Evolutionary conservation across 2,329 filamentous ascomycete genomes (phyloP).

Genomic region (Claviceps digitariae): DNA sequence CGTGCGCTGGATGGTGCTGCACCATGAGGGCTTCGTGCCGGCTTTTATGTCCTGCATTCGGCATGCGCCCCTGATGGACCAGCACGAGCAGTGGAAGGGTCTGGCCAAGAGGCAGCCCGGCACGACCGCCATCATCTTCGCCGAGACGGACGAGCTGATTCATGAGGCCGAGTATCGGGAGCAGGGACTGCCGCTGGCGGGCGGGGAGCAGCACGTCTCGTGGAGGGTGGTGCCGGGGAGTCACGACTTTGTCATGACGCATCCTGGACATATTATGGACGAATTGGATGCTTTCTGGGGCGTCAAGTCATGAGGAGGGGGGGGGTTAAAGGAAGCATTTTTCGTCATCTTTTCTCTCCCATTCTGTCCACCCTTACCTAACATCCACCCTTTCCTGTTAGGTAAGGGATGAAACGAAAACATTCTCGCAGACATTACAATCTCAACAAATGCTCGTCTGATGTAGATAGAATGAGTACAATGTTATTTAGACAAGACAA

Average conservation of each 20-base stretch:
- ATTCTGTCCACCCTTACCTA: too few relatives aligned
- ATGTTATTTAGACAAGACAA: too few relatives aligned
- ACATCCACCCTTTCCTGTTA: too few relatives aligned
- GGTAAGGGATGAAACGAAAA: too few relatives aligned
- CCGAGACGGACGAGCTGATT: slow-evolving; percentile 37
- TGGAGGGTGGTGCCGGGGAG: slow-evolving; percentile 40
- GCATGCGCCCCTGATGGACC: slow-evolving; percentile 37
- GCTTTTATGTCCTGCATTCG: slow-evolving; percentile 46
- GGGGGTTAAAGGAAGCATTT: slow-evolving; percentile 30
- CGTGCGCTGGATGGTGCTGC: slow-evolving; percentile 43
- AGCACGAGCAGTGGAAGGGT: slow-evolving; percentile 35
- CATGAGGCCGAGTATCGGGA: slow-evolving; percentile 32
- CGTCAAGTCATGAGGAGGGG: slow-evolving; percentile 2
- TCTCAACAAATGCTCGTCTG: too few relatives aligned
- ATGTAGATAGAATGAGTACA: too few relatives aligned
- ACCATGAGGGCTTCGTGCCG: slow-evolving; percentile 44
- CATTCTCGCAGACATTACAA: too few relatives aligned
- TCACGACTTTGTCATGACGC: slow-evolving; percentile 52
- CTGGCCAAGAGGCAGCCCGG: slow-evolving; percentile 28
- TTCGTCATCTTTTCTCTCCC: too few relatives aligned
- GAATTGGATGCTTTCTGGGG: slow-evolving; percentile 37
- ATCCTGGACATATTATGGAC: slow-evolving; percentile 28
- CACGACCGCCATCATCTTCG: slow-evolving; percentile 39
- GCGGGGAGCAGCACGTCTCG: slow-evolving; percentile 32
- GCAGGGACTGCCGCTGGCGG: slow-evolving; percentile 37